Evolutionary conservation across 257 asterid genomes (phyloP).

Genomic region (Cruciata laevipes): DNA sequence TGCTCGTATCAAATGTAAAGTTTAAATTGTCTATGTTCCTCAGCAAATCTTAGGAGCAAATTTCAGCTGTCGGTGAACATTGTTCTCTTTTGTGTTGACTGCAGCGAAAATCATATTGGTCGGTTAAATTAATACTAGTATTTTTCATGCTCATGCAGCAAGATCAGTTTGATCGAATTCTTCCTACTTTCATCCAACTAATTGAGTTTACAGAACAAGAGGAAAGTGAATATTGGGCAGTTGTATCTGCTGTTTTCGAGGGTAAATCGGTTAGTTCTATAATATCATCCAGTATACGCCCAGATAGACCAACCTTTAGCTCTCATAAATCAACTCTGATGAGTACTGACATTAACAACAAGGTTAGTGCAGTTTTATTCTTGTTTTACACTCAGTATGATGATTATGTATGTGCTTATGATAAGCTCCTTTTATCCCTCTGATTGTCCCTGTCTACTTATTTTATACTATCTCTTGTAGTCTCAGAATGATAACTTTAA

Average conservation of each 20-base stretch:
- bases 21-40: neutral
- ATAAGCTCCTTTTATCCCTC: neutral
- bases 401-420: neutral
- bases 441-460: neutral
- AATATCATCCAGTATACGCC: slow-evolving; percentile 24
- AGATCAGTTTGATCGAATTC: slow-evolving; percentile 78
- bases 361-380: slow-evolving; percentile 36
- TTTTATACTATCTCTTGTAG: too few species aligned
- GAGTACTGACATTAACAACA: slow-evolving; percentile 71
- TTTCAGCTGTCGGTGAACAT: neutral
- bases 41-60: neutral
- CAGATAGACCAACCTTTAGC: slow-evolving; percentile 26
- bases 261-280: slow-evolving; percentile 48
- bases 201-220: slow-evolving; percentile 76
- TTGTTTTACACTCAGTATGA: neutral
- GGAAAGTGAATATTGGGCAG: slow-evolving; percentile 68
- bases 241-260: slow-evolving; percentile 69
- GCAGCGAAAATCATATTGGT: neutral
- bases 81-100: too few species aligned
- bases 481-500: neutral
- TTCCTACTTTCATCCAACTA: slow-evolving; percentile 92
- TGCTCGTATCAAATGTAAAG: neutral
- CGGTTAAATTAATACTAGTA: neutral
- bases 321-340: slow-evolving; percentile 34
- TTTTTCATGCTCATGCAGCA: slow-evolving; percentile 41